Conservation (phyloP, 2,329 filamentous ascomycete species). For the Trichoderma cornu-damae region DNA sequence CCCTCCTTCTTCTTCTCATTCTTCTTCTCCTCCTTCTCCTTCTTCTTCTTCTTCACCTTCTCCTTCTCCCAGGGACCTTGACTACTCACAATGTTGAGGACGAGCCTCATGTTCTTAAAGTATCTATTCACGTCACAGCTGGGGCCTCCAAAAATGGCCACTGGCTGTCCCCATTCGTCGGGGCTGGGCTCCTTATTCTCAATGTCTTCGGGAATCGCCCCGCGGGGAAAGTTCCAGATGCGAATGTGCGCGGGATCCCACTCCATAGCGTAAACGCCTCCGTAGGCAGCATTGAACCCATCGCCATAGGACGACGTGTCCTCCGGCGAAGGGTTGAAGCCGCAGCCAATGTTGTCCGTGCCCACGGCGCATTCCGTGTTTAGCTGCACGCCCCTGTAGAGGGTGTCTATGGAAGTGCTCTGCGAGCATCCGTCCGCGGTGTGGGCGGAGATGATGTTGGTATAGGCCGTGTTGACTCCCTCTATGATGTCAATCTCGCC, state of each 20-base stretch:
- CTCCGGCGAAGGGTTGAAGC: conserved; percentile 36
- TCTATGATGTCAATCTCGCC: conserved; percentile 70
- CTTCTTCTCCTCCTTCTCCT: no score
- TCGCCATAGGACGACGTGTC: conserved; percentile 52
- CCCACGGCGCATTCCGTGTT: conserved; percentile 37
- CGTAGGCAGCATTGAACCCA: conserved; percentile 59
- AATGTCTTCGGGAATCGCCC: conserved; percentile 61
- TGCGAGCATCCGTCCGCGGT: conserved; percentile 40
- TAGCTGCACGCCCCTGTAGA: conserved; percentile 27
- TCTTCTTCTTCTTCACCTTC: no score
- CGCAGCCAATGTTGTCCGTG: conserved; percentile 41
- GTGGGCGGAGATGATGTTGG: conserved; percentile 59
- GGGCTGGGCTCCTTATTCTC: conserved; percentile 55
- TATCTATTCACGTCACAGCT: conserved; percentile 60
- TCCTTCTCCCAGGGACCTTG: neutral
- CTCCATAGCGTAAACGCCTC: conserved; percentile 66
- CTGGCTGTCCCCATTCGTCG: conserved; percentile 60
- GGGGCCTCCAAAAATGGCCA: conserved; percentile 61
- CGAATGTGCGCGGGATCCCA: conserved; percentile 66
- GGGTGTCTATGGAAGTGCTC: conserved; percentile 20
- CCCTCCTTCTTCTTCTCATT: neutral
- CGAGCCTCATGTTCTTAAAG: conserved; percentile 66
- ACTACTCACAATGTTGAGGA: conserved; percentile 57
- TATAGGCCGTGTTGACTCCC: conserved; percentile 57
- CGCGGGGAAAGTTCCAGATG: conserved; percentile 72